Conservation (phyloP, 768 basidiomycete species). For the Baorangia bicolor region DNA sequence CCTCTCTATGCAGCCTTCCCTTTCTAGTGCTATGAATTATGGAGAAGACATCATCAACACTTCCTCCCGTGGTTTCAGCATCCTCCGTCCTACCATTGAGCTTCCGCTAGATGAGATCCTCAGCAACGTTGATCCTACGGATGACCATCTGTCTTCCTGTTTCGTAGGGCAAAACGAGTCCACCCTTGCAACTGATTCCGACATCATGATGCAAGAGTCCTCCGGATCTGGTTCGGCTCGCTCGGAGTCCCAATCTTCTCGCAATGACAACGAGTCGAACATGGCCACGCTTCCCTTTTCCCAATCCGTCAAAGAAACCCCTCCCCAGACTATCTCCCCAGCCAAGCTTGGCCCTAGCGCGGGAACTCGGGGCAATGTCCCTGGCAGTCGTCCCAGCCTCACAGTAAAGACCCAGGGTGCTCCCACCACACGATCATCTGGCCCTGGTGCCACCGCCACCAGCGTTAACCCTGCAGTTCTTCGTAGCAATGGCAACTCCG, state of each 20-base stretch:
- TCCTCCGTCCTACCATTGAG: constrained; percentile 78
- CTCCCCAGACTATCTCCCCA: constrained; percentile 56
- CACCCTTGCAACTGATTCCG: constrained; percentile 11
- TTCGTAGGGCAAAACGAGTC: constrained; percentile 9
- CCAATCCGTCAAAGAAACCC: constrained; percentile 39
- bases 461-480: constrained; percentile 48
- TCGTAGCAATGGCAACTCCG: constrained; percentile 35
- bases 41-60: constrained; percentile 66
- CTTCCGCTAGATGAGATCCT: constrained; percentile 84
- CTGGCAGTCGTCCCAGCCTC: constrained; percentile 52
- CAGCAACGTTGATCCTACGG: constrained; percentile 27
- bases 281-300: constrained; percentile 33
- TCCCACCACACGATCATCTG: constrained; percentile 50
- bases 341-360: constrained; percentile 57
- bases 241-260: constrained; percentile 11
- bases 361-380: constrained; percentile 46
- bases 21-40: constrained; percentile 69
- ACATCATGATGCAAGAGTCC: constrained; percentile 31
- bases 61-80: constrained; percentile 53
- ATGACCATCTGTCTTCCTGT: constrained; percentile 11
- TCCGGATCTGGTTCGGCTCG: constrained; percentile 10
- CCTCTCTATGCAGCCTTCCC: constrained; percentile 64
- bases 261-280: constrained; percentile 4
- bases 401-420: constrained; percentile 56
- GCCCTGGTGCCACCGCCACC: constrained; percentile 65